Evolutionary conservation across 148 eudicot species (phyloP), one percentile per base, ranked within the genome.

Genomic region (Arbutus unedo): DNA sequence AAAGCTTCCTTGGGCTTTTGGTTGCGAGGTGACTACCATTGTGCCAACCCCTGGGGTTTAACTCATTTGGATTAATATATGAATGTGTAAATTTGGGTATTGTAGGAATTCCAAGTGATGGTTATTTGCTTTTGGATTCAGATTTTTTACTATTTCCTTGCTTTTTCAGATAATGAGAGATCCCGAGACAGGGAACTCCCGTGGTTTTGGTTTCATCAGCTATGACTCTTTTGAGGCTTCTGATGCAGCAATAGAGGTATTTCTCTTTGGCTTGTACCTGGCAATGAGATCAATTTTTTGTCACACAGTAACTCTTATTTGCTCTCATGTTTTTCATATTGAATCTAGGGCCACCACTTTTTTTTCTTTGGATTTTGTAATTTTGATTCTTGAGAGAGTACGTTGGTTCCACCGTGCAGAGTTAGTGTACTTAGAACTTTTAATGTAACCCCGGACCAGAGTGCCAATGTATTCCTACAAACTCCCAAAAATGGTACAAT

Each of bases 181-280:
- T 86, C 98, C 98, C 6, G 97, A 96, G 74, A 93, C 99, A 6
- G 99, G 98, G 78, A 96, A 96, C 82, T 94, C 99, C 43, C 93
- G 98, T 79, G 98, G 98, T 82, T 96, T 96, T 89, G 99, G 97
- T 70, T 96, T 96, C 85, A 89, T 96, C 70, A 94, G 99, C 87
- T 96, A 96, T 87, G 98, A 94, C 87, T 96, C 98, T 81, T 96
- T 96, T 74, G 97, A 93, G 82, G 94, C 99, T 71, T 96, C 99
- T 85, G 98, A 94, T 91, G 95, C 94, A 59, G 98, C 98, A 88
- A 93, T 94, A 76, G 98, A 93, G 97, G 98, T 96, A 85, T 31
- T 47, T 68, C 7, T 19, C 72, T 44, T 19, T n/a, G 41, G 66
- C 47, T 31, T 56, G 16, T 77, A 56, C 66, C 43, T 77, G 14